Evolutionary conservation across 2,329 filamentous ascomycete species (phyloP), one percentile per base, ranked within the genome.

Genomic region (Fusarium newnesense): DNA sequence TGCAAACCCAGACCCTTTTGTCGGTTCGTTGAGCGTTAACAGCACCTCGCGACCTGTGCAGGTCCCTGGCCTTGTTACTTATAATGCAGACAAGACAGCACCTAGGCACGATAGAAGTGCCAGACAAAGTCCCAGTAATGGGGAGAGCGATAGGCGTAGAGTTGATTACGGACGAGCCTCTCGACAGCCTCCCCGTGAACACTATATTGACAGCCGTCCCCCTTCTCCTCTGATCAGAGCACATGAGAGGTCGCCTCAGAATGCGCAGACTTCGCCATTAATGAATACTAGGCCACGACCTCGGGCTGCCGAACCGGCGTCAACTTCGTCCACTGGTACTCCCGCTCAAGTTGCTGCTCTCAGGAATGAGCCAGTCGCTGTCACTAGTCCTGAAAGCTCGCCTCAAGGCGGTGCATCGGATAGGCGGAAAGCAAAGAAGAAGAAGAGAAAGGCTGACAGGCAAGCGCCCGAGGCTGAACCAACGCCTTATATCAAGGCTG

Each of bases 191-290:
- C 67, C 58, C n/a, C 69, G 70, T 69, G 69, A 77, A 58, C 60
- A 75, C 21, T 77, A 80, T 57, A 67, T 76, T 70, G 78, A 80
- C 53, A 76, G 72, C 50, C 80, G 77, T 75, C 85, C 80, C 73
- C 83, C 88, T 58, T 87, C 92, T 70, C 90, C 91, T 59, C 84
- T 95, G 65, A 86, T 95, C 76, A 90, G 91, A 78, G 91, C 91
- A 75, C 92, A 95, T 79, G 91, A 95, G 76, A 89, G 91, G 57
- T 91, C 91, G 40, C 84, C 92, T 78, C 93, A 93, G 58, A 93
- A 94, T 60, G 90, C 91, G 54, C 92, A 93, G 78, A 90, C 90
- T 72, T 87, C 92, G 80, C 84, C 87, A 72, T 79, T 92, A 83
- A 84, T 88, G 75, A 82, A 84, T 79, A 81, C 84, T 81, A 70